Percentiles rank a stretch among this genome's conserved stretches.
phyloP scores from a whole-genome alignment of 768 basidiomycete genomes.

The Russula vinacea region DNA sequence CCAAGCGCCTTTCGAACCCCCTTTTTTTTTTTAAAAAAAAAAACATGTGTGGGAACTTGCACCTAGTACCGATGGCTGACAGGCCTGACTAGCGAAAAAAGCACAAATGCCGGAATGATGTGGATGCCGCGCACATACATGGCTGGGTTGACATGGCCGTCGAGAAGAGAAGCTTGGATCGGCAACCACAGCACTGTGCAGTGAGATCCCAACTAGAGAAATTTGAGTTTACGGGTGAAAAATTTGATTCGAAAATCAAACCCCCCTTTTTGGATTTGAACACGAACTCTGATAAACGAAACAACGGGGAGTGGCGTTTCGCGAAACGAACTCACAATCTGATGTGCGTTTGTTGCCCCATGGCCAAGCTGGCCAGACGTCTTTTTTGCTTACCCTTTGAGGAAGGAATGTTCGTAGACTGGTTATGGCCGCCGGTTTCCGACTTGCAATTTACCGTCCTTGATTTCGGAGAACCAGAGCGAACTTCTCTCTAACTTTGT shows the following conservation, averaged over 20 bases:
- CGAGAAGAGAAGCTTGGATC: not conserved
- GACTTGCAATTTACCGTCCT: too few relatives aligned
- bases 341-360: not conserved
- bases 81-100: not conserved
- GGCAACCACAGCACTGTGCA: not conserved
- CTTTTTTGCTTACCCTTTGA: constrained; percentile 2
- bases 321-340: constrained; percentile 14
- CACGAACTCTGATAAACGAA: not conserved
- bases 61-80: not conserved
- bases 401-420: not conserved
- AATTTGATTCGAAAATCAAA: not conserved
- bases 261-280: not conserved
- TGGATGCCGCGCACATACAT: not conserved
- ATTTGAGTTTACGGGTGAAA: constrained; percentile 3
- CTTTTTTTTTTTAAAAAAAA: not conserved
- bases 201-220: not conserved
- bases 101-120: not conserved
- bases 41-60: not conserved
- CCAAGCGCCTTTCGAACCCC: not conserved
- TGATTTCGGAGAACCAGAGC: too few relatives aligned
- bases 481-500: too few relatives aligned
- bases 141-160: not conserved
- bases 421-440: too few relatives aligned
- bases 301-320: constrained; percentile 12
- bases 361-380: not conserved